Percentiles rank a stretch among this genome's conserved stretches.
Evolutionary conservation across 2,329 filamentous ascomycete species (phyloP).

Genomic region (Drechslera avenae): DNA sequence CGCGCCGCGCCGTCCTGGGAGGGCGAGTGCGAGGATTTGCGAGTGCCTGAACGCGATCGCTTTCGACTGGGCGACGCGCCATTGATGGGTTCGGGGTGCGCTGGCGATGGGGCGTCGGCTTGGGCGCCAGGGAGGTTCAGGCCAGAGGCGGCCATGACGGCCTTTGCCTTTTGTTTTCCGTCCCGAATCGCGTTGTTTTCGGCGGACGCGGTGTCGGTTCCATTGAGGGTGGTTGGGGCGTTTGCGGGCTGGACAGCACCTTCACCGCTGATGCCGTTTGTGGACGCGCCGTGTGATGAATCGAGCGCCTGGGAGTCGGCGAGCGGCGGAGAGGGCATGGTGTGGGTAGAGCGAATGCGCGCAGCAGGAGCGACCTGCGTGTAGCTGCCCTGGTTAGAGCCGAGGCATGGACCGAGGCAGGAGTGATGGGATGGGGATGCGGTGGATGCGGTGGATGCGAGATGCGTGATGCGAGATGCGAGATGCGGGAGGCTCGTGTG

Average conservation of each 20-base stretch:
- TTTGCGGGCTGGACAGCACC: slow-evolving; percentile 43
- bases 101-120: slow-evolving; percentile 35
- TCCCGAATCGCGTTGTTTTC: slow-evolving; percentile 58
- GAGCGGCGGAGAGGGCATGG: slow-evolving; percentile 46
- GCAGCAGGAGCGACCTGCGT: slow-evolving; percentile 37
- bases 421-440: slow-evolving; percentile 25
- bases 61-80: slow-evolving; percentile 60
- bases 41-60: slow-evolving; percentile 64
- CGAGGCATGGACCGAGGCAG: slow-evolving; percentile 30
- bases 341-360: slow-evolving; percentile 30
- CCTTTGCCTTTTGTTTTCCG: slow-evolving; percentile 65
- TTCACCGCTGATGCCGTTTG: slow-evolving; percentile 39
- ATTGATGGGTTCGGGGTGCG: slow-evolving; percentile 51
- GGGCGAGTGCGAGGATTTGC: slow-evolving; percentile 51
- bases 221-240: slow-evolving; percentile 32
- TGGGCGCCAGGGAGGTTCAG: slow-evolving; percentile 42
- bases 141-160: slow-evolving; percentile 61
- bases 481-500: slow-evolving; percentile 6
- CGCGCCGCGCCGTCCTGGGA: slow-evolving; percentile 46
- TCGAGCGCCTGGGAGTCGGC: slow-evolving; percentile 32
- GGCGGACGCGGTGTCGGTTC: slow-evolving; percentile 32
- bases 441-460: not conserved
- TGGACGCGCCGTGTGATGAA: slow-evolving; percentile 38
- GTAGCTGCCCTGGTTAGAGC: slow-evolving; percentile 37
- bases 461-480: not conserved